Evolutionary conservation across 768 basidiomycete species (phyloP).

Genomic region (Tricholoma terreum): DNA sequence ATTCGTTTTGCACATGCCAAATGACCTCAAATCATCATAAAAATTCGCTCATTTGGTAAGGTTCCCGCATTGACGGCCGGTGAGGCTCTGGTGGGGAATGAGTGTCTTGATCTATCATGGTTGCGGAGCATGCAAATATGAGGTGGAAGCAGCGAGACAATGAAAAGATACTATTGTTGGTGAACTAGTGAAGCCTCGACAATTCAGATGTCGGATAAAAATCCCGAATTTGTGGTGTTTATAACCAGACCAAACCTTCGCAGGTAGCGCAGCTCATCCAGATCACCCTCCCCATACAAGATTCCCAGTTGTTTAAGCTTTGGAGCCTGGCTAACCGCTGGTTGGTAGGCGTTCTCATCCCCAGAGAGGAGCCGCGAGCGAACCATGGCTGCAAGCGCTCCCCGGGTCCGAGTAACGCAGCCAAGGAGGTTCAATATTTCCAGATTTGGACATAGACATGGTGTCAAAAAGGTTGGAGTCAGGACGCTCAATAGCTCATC

Average conservation of each 20-base stretch:
- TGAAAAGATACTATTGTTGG: no score
- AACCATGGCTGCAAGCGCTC: constrained; percentile 5
- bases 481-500: neutral
- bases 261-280: neutral
- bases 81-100: no score
- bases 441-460: constrained; percentile 5
- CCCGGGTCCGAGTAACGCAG: neutral
- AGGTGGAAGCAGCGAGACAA: no score
- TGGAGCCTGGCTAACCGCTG: neutral
- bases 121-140: neutral
- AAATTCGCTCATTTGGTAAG: no score
- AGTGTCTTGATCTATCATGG: no score
- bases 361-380: neutral
- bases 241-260: neutral
- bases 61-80: no score
- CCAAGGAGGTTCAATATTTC: constrained; percentile 3
- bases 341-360: neutral
- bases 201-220: neutral
- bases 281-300: neutral
- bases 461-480: neutral
- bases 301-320: neutral
- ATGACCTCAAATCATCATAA: no score
- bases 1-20: no score
- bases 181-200: no score
- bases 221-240: no score